These are phyloP conservation scores for Spirogloea muscicola DNA, from an alignment of 139 green algal genomes.

Conservation along the genomic window DNA sequence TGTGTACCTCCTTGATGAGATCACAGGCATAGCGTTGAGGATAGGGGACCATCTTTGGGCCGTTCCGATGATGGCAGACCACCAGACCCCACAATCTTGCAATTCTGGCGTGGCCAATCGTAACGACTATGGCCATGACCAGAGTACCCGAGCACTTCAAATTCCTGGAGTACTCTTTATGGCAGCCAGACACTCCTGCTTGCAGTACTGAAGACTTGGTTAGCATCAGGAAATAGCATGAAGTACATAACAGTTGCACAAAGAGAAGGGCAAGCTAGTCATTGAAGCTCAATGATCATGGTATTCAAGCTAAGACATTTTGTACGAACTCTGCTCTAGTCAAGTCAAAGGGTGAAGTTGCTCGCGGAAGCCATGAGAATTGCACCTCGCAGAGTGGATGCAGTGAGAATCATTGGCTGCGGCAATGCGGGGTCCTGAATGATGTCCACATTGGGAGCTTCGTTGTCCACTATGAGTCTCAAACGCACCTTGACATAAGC, in stretches of 20 bases:
- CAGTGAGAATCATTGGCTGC: conserved; percentile 8
- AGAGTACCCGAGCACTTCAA: conserved; percentile 32
- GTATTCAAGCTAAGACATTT: too few species aligned
- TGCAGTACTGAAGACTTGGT: too few species aligned
- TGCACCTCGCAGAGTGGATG: conserved; percentile 22
- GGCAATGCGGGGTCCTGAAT: conserved; percentile 13
- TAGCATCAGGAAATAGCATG: too few species aligned
- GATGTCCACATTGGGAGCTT: conserved; percentile 27
- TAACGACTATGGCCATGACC: conserved; percentile 28
- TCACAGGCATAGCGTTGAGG: conserved; percentile 27
- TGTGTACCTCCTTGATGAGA: conserved; percentile 33
- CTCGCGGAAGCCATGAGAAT: too few species aligned
- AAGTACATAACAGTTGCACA: too few species aligned
- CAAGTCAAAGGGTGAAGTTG: too few species aligned
- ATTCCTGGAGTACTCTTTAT: conserved; percentile 46
- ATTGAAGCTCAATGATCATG: too few species aligned
- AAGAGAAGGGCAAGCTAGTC: too few species aligned
- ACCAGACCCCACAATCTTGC: conserved; percentile 31
- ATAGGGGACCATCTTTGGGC: conserved; percentile 15
- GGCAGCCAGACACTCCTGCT: conserved; percentile 30
- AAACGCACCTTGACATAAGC: conserved; percentile 30
- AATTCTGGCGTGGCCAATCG: background rate
- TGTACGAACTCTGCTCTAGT: too few species aligned
- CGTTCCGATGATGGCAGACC: conserved; percentile 26
- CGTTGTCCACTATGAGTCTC: conserved; percentile 31